Base-by-base conservation (phyloP, 192 early-diverging fungal genomes). In the Coemansia erecta region DNA sequence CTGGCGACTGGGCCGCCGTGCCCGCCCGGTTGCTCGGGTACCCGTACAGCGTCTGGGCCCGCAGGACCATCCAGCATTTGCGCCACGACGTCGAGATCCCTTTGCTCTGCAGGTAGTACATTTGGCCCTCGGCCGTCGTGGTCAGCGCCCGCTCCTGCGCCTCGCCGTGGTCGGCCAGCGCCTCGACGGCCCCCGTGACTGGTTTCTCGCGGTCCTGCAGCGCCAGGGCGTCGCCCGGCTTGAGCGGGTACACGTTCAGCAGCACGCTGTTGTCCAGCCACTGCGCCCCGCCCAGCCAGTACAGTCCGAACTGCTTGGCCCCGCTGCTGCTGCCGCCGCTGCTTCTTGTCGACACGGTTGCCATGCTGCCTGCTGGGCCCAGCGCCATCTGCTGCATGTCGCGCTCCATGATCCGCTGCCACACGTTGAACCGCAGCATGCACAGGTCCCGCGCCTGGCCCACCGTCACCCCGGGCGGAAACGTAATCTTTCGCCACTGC, bases 381-480 rank as follows among this genome's bases (percentile, higher is more conserved):
- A 35, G 11, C 39, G 53, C 8, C 18, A 33, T 22, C 3, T 26
- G 17, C 9, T 55, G 33, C 39, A 58, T 58, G 7, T 66, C 63
- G 43, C 55, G 55, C 19, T 59, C 57, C 64, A 77, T 63, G 19
- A 77, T 35, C 0, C 59, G 63, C 33, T 62, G 67, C 80, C 80
- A 82, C 8, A 78, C 65, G 28, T 65, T 77, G 52, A 73, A 82
- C 62, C 72, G 48, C 47, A 82, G 57, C 70, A 82, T 73, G 54
- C 74, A 82, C 10, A 82, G 58, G 17, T 82, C 80, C 0, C 71
- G 59, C 15, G 80, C 80, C 61, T 82, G 80, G 8, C 64, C 65
- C 1, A 77, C 75, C 26, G 65, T 60, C 13, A 82, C 44, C 0
- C 60, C 64, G 2, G 75, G 74, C 28, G 80, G 80, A 63, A 82